These are phyloP conservation scores for Casuarina equisetifolia DNA, from an alignment of 306 rosid species.

Conservation along the genomic window DNA sequence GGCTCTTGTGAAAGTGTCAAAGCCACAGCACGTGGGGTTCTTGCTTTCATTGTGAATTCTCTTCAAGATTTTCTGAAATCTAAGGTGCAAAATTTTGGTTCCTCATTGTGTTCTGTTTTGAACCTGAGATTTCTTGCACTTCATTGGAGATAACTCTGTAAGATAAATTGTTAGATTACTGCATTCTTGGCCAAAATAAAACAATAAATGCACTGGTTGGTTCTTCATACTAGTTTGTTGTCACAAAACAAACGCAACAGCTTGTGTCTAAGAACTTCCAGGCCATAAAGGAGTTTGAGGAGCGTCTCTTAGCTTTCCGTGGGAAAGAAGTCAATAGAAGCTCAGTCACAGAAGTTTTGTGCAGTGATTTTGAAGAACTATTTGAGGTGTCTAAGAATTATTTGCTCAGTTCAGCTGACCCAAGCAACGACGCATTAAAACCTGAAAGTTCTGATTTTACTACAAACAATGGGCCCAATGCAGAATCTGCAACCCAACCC, in stretches of 20 bases:
- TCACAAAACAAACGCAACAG: slow-evolving; percentile 63
- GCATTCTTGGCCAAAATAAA: slow-evolving; percentile 53
- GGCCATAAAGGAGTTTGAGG: slow-evolving; percentile 46
- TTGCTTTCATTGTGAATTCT: slow-evolving; percentile 52
- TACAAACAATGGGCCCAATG: slow-evolving; percentile 40
- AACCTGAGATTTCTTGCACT: slow-evolving; percentile 15
- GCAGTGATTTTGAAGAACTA: slow-evolving; percentile 56
- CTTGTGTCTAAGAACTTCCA: slow-evolving; percentile 57
- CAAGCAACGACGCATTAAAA: slow-evolving; percentile 42
- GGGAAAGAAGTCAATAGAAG: slow-evolving; percentile 41
- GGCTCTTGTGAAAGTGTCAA: slow-evolving; percentile 50
- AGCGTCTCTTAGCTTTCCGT: slow-evolving; percentile 37
- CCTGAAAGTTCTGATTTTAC: slow-evolving; percentile 36
- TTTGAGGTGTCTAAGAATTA: slow-evolving; percentile 56
- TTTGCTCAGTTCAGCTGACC: slow-evolving; percentile 36
- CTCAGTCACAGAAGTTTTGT: slow-evolving; percentile 50
- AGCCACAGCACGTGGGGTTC: slow-evolving; percentile 47
- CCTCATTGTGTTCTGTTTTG: slow-evolving; percentile 20
- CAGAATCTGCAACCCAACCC: slow-evolving; percentile 50
- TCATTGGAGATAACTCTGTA: slow-evolving; percentile 23
- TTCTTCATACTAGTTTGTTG: slow-evolving; percentile 37
- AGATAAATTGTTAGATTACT: slow-evolving; percentile 56
- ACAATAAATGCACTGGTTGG: slow-evolving; percentile 40
- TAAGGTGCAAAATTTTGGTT: slow-evolving; percentile 55
- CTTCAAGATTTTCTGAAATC: slow-evolving; percentile 56